phyloP scores from a whole-genome alignment of 257 asterid species.

The Petrea volubilis region DNA sequence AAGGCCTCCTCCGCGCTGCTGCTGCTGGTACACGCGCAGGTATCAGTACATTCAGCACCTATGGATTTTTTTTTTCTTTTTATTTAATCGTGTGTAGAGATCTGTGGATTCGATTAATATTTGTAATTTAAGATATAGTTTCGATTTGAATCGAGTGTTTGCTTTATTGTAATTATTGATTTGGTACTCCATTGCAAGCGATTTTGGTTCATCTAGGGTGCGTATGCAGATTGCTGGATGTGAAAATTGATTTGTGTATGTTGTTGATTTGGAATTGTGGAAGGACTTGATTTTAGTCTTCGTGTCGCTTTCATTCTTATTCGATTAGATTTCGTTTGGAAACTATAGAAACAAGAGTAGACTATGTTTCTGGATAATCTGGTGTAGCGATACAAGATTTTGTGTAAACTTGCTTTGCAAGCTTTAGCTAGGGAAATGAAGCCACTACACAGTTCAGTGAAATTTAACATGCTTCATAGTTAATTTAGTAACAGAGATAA shows the following conservation, averaged over 20 bases:
- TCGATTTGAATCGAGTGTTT: not conserved
- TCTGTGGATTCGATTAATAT: not conserved
- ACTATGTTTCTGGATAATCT: not conserved
- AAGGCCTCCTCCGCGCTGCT: slow-evolving; percentile 88
- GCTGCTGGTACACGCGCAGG: slow-evolving; percentile 73
- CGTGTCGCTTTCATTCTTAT: not conserved
- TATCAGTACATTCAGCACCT: not conserved
- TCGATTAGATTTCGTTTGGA: not conserved
- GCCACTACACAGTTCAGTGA: not conserved
- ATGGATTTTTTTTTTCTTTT: not conserved
- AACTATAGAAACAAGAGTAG: not conserved
- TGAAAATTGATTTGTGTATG: not conserved
- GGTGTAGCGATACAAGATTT: not conserved
- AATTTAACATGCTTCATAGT: not conserved
- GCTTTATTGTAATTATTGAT: not conserved
- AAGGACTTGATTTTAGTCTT: too few species aligned
- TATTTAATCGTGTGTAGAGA: not conserved
- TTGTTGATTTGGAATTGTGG: slow-evolving; percentile 16
- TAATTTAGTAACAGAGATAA: not conserved
- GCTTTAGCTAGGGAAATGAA: not conserved
- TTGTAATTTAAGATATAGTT: not conserved
- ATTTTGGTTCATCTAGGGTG: not conserved
- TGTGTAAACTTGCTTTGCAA: not conserved
- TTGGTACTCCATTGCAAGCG: not conserved
- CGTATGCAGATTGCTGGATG: not conserved